These are phyloP conservation scores for Fonsecaea multimorphosa DNA, from an alignment of 2,329 filamentous ascomycete species.

Conservation along the genomic window DNA sequence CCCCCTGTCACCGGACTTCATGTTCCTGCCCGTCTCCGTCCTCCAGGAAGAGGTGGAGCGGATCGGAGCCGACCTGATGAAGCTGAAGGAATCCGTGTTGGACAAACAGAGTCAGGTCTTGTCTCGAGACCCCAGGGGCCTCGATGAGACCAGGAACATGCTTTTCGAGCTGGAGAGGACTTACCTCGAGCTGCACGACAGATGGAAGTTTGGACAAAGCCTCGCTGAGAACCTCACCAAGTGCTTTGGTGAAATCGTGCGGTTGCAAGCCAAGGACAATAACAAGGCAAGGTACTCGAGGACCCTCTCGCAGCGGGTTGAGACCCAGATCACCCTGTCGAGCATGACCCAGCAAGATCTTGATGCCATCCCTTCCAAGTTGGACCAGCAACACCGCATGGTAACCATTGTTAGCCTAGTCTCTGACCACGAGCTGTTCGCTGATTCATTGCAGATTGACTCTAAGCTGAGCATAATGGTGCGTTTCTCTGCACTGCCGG, in stretches of 20 bases:
- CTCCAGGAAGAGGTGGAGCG: background rate
- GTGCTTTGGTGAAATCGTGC: conserved; percentile 8
- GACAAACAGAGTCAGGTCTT: background rate
- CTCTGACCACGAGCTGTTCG: no score
- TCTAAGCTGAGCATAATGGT: no score
- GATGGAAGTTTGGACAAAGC: conserved; percentile 4
- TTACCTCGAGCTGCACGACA: background rate
- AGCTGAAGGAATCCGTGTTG: background rate
- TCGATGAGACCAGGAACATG: background rate
- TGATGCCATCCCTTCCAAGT: conserved; percentile 3
- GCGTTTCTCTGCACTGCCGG: no score
- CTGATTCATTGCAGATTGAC: no score
- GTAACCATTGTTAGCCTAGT: background rate
- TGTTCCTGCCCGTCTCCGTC: background rate
- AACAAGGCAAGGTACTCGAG: background rate
- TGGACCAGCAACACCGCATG: background rate
- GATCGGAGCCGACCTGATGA: background rate
- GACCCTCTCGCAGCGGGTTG: background rate
- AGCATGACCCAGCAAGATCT: conserved; percentile 4
- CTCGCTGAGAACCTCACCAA: background rate
- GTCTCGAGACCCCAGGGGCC: background rate
- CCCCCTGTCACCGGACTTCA: conserved; percentile 2
- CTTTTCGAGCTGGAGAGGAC: conserved; percentile 6
- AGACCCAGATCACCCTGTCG: conserved; percentile 1
- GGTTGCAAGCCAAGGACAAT: background rate